Evolutionary conservation across 345 rosid genomes (phyloP).

Genomic region (Populus euphratica): DNA sequence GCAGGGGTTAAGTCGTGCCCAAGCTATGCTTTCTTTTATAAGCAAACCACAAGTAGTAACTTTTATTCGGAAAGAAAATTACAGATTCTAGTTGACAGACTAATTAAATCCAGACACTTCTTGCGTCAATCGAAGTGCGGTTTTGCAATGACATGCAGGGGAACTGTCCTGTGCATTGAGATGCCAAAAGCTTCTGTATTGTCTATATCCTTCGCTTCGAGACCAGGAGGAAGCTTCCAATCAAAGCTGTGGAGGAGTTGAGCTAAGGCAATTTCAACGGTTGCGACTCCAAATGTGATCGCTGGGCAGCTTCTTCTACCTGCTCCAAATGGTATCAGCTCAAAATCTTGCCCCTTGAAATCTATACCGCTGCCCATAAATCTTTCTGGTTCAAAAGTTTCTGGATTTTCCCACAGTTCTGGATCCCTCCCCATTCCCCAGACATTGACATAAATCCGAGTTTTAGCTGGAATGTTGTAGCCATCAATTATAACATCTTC

Average conservation of each 20-base stretch:
- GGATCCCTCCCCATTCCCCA: conserved; percentile 19
- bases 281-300: not conserved
- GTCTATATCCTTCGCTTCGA: conserved; percentile 17
- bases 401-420: conserved; percentile 11
- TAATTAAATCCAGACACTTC: not conserved
- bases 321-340: conserved; percentile 20
- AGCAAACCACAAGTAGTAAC: not conserved
- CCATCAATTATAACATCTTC: conserved; percentile 21
- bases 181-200: conserved; percentile 28
- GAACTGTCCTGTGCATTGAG: conserved; percentile 22
- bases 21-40: not conserved
- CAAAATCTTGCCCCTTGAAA: conserved; percentile 17
- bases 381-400: conserved; percentile 14
- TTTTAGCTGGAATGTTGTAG: conserved; percentile 12
- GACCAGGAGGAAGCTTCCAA: conserved; percentile 22
- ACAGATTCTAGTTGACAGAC: not conserved
- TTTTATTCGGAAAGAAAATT: not conserved
- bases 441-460: conserved; percentile 18
- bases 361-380: conserved; percentile 17
- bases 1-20: too few species aligned
- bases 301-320: conserved; percentile 29
- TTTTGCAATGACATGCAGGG: conserved; percentile 21
- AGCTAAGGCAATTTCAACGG: conserved; percentile 15
- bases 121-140: conserved; percentile 1
- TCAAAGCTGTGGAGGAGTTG: conserved; percentile 22